Evolutionary conservation across 1,284 basidiomycete species (phyloP), one percentile per base, ranked within the genome.

Genomic region (Ustilago shanxiensis): DNA sequence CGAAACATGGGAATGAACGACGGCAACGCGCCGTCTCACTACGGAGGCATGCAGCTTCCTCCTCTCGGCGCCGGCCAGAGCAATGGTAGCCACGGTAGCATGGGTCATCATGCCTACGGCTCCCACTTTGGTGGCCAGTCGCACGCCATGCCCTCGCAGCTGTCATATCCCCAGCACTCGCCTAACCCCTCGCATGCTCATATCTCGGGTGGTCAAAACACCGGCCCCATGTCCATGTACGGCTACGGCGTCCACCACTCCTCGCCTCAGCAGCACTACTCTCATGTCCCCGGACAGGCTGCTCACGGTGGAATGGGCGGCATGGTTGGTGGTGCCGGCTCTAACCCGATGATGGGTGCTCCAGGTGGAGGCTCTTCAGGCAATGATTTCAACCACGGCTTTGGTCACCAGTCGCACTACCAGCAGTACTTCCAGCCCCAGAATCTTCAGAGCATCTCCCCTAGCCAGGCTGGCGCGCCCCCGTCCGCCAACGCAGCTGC

Each of bases 301-400:
- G 69, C 74, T 22, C 74, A 77, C 53, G 71, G 75, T 31, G 71
- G 75, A 26, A 77, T 77, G 66, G 71, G 75, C 16, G 75, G 75
- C 39, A 74, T 78, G 71, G 75, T 78, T 20, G 64, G 71, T 35
- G 71, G 67, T 18, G 64, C 75, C 54, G 75, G 75, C 45, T 70
- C 71, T 26, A 78, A 78, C 56, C 75, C 75, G 11, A 78, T 78
- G 75, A 73, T 78, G 71, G 75, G 75, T 41, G 75, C 75, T 7
- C 75, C 75, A 28, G 71, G 75, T 29, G 71, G 71, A 50, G 67
- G 60, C 65, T 67, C 66, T 5, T 66, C 64, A 1, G 62, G 62
- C 22, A 60, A 57, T 28, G 71, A 77, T 20, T 77, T 77, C 56
- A 62, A 62, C 55, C 70, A 77, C 66, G 70, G 70, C 59, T 78